A percentile compares a stretch with the other conserved stretches of the same genome.
Conservation (phyloP, 2,329 filamentous ascomycete genomes). For the Ceratocystiopsis brevicomis region DNA sequence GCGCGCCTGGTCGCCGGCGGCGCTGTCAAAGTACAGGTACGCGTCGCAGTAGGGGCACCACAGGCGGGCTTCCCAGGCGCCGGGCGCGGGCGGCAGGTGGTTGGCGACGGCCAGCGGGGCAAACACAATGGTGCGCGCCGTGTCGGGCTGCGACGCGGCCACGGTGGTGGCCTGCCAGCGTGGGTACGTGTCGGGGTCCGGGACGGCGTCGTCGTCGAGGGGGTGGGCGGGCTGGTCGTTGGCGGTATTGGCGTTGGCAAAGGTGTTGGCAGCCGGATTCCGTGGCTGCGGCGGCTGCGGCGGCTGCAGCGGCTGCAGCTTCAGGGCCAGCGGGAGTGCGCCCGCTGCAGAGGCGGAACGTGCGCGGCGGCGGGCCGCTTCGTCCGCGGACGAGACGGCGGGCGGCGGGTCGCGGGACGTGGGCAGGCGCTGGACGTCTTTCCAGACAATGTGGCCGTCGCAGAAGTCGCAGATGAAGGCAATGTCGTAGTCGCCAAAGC, state of each 20-base stretch:
- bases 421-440: conserved; percentile 34
- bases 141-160: conserved; percentile 19
- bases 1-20: conserved; percentile 29
- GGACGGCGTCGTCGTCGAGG: conserved; percentile 2
- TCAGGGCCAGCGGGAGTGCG: background rate
- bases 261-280: background rate
- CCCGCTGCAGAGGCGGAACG: background rate
- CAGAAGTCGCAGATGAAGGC: conserved; percentile 43
- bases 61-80: conserved; percentile 32
- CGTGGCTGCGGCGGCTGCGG: too few species aligned
- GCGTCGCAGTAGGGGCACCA: conserved; percentile 39
- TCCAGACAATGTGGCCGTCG: conserved; percentile 40
- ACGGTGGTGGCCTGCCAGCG: conserved; percentile 35
- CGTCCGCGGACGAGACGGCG: conserved; percentile 6
- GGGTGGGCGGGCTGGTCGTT: too few species aligned
- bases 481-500: conserved; percentile 33
- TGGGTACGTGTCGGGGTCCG: conserved; percentile 11
- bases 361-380: too few species aligned
- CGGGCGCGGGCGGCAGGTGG: conserved; percentile 29
- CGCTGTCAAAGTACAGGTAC: conserved; percentile 29
- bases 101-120: conserved; percentile 39
- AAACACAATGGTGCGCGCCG: conserved; percentile 32
- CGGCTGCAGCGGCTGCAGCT: too few species aligned
- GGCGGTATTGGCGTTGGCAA: background rate
- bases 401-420: conserved; percentile 20